Evolutionary conservation across 2,329 filamentous ascomycete species (phyloP).

Genomic region (Fusarium sulawesiense): DNA sequence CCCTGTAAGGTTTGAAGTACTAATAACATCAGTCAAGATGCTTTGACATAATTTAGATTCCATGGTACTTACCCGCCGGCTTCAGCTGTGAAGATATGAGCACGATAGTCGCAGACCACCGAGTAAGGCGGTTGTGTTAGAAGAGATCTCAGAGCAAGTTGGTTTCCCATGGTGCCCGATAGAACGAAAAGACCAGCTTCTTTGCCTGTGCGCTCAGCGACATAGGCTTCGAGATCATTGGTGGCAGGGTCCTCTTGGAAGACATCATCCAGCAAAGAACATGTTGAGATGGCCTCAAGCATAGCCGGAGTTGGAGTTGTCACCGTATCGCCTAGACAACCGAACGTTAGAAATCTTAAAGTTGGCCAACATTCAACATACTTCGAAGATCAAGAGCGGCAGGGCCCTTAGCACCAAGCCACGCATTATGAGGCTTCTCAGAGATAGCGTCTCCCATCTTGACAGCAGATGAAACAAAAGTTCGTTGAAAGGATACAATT

Average conservation of each 20-base stretch:
- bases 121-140: slow-evolving; percentile 82
- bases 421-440: slow-evolving; percentile 47
- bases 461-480: slow-evolving; percentile 24
- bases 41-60: accelerated
- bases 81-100: slow-evolving; percentile 79
- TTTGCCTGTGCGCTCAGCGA: slow-evolving; percentile 79
- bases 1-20: slow-evolving; percentile 76
- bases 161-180: slow-evolving; percentile 95
- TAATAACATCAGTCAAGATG: slow-evolving; percentile 46
- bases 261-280: slow-evolving; percentile 85
- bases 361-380: slow-evolving; percentile 35
- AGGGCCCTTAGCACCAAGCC: slow-evolving; percentile 53
- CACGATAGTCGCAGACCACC: slow-evolving; percentile 81
- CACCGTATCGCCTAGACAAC: slow-evolving; percentile 58
- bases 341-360: slow-evolving; percentile 33
- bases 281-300: slow-evolving; percentile 80
- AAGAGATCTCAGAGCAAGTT: slow-evolving; percentile 82
- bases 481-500: not conserved
- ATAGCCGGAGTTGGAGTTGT: slow-evolving; percentile 84
- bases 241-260: slow-evolving; percentile 85
- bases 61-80: slow-evolving; percentile 64
- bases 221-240: slow-evolving; percentile 76
- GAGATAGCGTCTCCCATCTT: slow-evolving; percentile 31
- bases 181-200: slow-evolving; percentile 83
- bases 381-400: slow-evolving; percentile 56